These are phyloP conservation scores for Aspergillus sp. DNA, from an alignment of 2,329 filamentous ascomycete species.

Conservation along the genomic window DNA sequence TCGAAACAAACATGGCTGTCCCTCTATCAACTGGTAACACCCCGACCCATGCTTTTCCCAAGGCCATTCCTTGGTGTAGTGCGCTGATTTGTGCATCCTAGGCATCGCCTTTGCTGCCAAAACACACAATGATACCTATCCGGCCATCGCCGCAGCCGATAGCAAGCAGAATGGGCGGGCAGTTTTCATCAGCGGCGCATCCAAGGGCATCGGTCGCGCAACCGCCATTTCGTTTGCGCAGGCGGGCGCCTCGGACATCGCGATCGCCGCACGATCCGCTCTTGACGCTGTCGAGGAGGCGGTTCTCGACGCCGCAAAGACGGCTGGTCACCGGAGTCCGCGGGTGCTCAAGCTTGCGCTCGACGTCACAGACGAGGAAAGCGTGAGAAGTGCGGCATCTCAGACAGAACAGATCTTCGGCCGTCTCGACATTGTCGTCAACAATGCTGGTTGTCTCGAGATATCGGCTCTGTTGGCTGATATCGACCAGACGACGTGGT, in stretches of 20 bases:
- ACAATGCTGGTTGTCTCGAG: conserved; percentile 37
- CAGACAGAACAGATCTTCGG: conserved; percentile 22
- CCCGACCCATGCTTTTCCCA: too few relatives aligned
- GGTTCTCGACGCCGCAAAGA: conserved; percentile 27
- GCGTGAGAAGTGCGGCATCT: conserved; percentile 27
- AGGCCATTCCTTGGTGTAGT: too few relatives aligned
- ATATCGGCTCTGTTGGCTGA: conserved; percentile 20
- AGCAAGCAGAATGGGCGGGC: conserved; percentile 32
- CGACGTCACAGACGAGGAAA: conserved; percentile 34
- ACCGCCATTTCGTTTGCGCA: conserved; percentile 48
- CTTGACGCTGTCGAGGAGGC: conserved; percentile 29
- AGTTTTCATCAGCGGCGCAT: conserved; percentile 48
- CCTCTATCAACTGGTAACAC: too few relatives aligned
- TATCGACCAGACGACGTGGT: conserved; percentile 30
- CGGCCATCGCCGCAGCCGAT: conserved; percentile 38
- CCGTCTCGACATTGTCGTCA: conserved; percentile 39
- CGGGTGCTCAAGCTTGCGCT: conserved; percentile 36
- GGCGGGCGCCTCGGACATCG: conserved; percentile 45
- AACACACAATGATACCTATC: conserved; percentile 44
- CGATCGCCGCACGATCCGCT: conserved; percentile 45
- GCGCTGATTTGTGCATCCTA: too few relatives aligned
- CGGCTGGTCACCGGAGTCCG: conserved; percentile 26
- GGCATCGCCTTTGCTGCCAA: too few relatives aligned
- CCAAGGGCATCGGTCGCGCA: conserved; percentile 45
- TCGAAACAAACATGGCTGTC: too few relatives aligned